A percentile compares a stretch with the other conserved stretches of the same genome.
Conservation (phyloP, 1,284 basidiomycete genomes). For the Irpex lacteus region DNA sequence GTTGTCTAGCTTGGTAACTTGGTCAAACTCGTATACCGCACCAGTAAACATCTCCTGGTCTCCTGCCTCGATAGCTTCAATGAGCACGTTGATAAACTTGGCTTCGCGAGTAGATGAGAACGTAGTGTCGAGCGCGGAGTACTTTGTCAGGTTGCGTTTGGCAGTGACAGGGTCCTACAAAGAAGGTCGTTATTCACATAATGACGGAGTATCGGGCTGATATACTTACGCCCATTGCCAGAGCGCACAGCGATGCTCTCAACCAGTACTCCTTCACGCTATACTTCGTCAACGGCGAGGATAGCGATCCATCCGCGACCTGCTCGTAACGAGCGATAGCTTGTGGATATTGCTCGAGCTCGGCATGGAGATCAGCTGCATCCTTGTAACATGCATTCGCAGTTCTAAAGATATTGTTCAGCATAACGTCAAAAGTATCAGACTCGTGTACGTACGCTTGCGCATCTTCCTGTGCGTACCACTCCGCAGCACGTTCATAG, state of each 20-base stretch:
- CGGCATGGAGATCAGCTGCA: conserved; percentile 92
- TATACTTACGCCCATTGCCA: conserved; percentile 79
- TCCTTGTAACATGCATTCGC: conserved; percentile 96
- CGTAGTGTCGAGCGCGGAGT: conserved; percentile 74
- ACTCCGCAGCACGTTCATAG: conserved; percentile 92
- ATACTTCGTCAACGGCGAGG: conserved; percentile 91
- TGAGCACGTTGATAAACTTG: conserved; percentile 78
- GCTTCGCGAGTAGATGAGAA: conserved; percentile 88
- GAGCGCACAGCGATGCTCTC: conserved; percentile 82
- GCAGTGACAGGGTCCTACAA: conserved; percentile 83
- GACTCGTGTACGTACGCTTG: conserved; percentile 67
- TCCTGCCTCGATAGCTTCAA: conserved; percentile 77
- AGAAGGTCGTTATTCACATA: conserved; percentile 4
- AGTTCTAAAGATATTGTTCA: conserved; percentile 52
- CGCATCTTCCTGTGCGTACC: conserved; percentile 97
- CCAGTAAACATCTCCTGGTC: conserved; percentile 79
- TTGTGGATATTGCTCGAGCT: conserved; percentile 80
- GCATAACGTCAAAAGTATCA: conserved; percentile 9
- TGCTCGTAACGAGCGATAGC: conserved; percentile 90
- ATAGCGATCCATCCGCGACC: conserved; percentile 85
- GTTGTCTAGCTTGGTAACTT: conserved; percentile 87
- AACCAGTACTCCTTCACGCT: conserved; percentile 99
- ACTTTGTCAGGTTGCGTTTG: conserved; percentile 73
- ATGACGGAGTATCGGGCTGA: neutral
- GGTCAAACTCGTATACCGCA: conserved; percentile 83